Evolutionary conservation across 352 stramenopile genomes (phyloP).

Genomic region (Globisporangium apiculatum): DNA sequence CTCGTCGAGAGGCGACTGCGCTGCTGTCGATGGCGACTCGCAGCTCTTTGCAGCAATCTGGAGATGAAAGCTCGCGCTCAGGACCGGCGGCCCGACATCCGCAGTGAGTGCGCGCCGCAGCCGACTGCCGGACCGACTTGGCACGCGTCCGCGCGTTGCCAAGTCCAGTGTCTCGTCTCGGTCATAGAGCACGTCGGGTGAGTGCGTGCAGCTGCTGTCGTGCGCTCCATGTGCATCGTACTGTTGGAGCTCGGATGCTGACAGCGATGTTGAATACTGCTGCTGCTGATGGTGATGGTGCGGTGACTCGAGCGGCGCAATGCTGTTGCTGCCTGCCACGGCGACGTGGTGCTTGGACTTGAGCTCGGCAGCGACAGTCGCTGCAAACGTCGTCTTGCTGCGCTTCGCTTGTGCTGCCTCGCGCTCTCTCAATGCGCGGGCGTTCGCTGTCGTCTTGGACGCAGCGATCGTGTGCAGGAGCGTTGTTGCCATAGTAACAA

Average conservation of each 20-base stretch:
- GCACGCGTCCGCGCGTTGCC: slow-evolving; percentile 2
- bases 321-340: too few relatives aligned
- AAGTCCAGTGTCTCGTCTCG: slow-evolving; percentile 2
- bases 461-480: slow-evolving; percentile 36
- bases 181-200: too few relatives aligned
- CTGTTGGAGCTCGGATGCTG: not conserved
- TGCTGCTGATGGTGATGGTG: not conserved
- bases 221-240: not conserved
- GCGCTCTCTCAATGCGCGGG: slow-evolving; percentile 23
- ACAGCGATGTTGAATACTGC: not conserved
- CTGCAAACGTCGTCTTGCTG: slow-evolving; percentile 25
- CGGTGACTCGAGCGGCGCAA: not conserved
- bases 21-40: not conserved
- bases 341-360: slow-evolving; percentile 11
- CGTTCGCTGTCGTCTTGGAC: slow-evolving; percentile 31
- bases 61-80: slow-evolving; percentile 28
- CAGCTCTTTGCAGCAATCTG: slow-evolving; percentile 5
- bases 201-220: not conserved
- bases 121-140: slow-evolving; percentile 15
- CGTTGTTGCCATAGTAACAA: slow-evolving; percentile 31
- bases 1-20: too few relatives aligned
- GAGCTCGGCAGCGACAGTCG: slow-evolving; percentile 22
- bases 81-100: slow-evolving; percentile 14
- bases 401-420: slow-evolving; percentile 25
- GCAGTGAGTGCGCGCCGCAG: slow-evolving; percentile 16